Base-by-base conservation (phyloP, 169 alveolate species). In the Cystoisospora suis region DNA sequence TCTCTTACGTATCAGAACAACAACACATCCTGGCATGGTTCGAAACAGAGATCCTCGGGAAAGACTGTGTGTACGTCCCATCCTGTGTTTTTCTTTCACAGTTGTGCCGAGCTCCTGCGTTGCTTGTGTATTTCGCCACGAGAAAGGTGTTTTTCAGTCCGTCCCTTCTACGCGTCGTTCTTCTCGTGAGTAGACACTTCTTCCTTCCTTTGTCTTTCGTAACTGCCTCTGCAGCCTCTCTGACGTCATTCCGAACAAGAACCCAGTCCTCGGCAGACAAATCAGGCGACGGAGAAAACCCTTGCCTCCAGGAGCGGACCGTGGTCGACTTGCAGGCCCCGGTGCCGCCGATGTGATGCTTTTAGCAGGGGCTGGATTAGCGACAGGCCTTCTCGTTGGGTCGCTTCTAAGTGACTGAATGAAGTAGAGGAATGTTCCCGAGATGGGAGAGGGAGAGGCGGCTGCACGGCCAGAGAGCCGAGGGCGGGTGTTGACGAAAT, bases 331-430 rank as follows among this genome's bases (percentile, higher is more conserved):
- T n/a, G 45, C 77, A 1, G 83, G 83, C 46, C 38, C 53, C 29
- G 83, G 83, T 38, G 42, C 42, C 38, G 83, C 58, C n/a, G 56
- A 72, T 38, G 83, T 38, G 1, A 9, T 72, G 56, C 46, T 72
- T 12, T 38, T 72, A 1, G 83, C 83, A 5, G 83, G 83, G n/a
- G 83, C 83, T 0, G 83, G 83, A 9, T 38, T 34, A 27, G 83
- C 83, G 36, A 72, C 83, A 0, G 83, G 83, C 56, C 83, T 72
- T 3, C 53, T 72, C 38, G 58, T 72, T 34, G 56, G 56, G 38
- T 72, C 83, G 29, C 46, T 72, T 1, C 77, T 65, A 23, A 65
- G n/a, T 44, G 77, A 65, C 77, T 65, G 77, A 65, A 44, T 23
- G 72, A 58, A 7, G 15, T 7, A 58, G 9, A 15, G n/a, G 20